Conservation (phyloP, 2,329 filamentous ascomycete species). For the Ceratocystis harringtonii region DNA sequence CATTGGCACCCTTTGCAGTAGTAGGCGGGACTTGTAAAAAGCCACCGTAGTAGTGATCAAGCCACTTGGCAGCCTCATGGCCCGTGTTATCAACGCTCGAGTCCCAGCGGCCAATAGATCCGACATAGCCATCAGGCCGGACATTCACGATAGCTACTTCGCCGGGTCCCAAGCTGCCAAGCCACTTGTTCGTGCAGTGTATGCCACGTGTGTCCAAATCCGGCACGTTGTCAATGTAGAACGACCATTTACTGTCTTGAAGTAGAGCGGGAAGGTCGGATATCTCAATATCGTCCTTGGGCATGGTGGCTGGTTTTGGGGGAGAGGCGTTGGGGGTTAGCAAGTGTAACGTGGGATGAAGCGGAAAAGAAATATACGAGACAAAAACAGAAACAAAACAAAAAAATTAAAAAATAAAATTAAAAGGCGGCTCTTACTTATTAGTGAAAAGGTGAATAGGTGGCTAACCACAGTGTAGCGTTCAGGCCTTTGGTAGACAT, state of each 20-base stretch:
- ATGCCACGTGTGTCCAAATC: conserved; percentile 38
- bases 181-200: conserved; percentile 53
- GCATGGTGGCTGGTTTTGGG: conserved; percentile 35
- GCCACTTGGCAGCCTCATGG: conserved; percentile 37
- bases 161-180: conserved; percentile 40
- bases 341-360: background rate
- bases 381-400: background rate
- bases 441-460: conserved; percentile 52
- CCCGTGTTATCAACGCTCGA: conserved; percentile 36
- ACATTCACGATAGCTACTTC: conserved; percentile 53
- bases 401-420: background rate
- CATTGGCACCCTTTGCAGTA: background rate
- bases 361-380: background rate
- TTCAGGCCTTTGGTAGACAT: conserved; percentile 51
- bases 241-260: conserved; percentile 52
- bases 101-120: conserved; percentile 43
- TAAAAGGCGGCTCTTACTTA: conserved; percentile 38
- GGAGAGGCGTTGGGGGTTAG: background rate
- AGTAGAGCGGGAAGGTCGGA: conserved; percentile 46
- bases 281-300: conserved; percentile 49
- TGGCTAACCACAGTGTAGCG: conserved; percentile 54
- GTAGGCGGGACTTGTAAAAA: conserved; percentile 36
- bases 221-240: conserved; percentile 53
- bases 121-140: conserved; percentile 60
- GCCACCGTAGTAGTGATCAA: conserved; percentile 39